phyloP scores from a whole-genome alignment of 179 eudicot species.

The Camellia oleifera region DNA sequence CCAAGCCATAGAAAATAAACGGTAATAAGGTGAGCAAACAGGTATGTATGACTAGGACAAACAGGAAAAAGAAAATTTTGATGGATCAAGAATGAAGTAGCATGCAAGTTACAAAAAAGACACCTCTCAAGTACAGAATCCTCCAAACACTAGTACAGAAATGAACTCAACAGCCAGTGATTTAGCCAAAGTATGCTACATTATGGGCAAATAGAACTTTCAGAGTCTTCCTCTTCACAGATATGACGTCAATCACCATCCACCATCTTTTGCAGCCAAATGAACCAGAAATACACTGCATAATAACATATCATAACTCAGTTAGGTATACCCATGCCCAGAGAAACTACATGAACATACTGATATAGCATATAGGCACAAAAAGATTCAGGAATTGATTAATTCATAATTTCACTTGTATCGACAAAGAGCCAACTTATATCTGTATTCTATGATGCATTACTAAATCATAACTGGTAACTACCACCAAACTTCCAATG shows the following conservation, averaged over 20 bases:
- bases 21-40: too few species aligned
- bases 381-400: not conserved
- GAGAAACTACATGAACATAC: not conserved
- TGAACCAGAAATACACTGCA: slow-evolving; percentile 17
- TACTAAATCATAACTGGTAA: slow-evolving; percentile 1
- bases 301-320: not conserved
- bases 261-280: not conserved
- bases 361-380: not conserved
- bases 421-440: not conserved
- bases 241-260: slow-evolving; percentile 8
- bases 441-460: not conserved
- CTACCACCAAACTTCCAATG: not conserved
- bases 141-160: not conserved
- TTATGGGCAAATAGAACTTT: not conserved
- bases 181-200: not conserved
- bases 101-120: not conserved
- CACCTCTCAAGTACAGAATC: not conserved
- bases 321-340: not conserved
- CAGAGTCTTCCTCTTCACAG: not conserved
- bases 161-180: not conserved
- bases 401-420: not conserved
- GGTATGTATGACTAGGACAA: not conserved
- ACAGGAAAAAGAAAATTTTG: not conserved
- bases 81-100: slow-evolving; percentile 7
- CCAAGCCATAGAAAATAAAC: too few species aligned